Evolutionary conservation across 345 rosid genomes (phyloP).

Genomic region (Lepidium didymum): DNA sequence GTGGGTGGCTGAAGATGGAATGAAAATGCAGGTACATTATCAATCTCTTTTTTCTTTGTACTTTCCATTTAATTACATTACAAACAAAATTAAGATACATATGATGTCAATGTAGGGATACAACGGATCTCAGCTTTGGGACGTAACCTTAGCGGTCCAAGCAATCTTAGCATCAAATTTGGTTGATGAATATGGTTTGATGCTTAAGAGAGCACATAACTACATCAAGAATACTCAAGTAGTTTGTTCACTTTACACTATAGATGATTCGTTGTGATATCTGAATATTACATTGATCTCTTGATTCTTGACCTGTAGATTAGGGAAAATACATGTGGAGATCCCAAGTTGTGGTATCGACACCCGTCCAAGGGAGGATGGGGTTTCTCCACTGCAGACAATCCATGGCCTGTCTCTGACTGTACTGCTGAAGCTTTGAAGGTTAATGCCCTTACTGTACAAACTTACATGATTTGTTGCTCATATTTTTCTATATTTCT

Average conservation of each 20-base stretch:
- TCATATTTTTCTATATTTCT: background rate
- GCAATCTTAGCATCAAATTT: constrained; percentile 46
- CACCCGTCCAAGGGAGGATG: constrained; percentile 63
- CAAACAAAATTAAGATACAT: background rate
- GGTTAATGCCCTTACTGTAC: constrained; percentile 10
- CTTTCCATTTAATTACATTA: background rate
- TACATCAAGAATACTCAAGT: constrained; percentile 54
- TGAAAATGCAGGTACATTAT: constrained; percentile 39
- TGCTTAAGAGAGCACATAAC: constrained; percentile 56
- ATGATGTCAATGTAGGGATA: constrained; percentile 36
- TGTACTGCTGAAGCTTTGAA: constrained; percentile 58
- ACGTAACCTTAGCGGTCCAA: constrained; percentile 52
- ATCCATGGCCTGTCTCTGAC: constrained; percentile 68
- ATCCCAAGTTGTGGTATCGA: constrained; percentile 39
- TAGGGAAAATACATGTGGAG: constrained; percentile 23
- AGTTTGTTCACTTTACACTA: background rate
- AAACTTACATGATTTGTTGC: background rate
- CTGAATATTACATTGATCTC: background rate
- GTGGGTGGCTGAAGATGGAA: constrained; percentile 71
- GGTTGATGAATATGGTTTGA: constrained; percentile 31
- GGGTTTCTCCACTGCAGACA: constrained; percentile 64
- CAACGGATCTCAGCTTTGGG: constrained; percentile 74
- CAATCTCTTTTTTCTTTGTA: background rate
- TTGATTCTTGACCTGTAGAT: constrained; percentile 22
- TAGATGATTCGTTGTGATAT: background rate